Conservation (phyloP, 1,284 basidiomycete genomes). For the Ganoderma lingzhi region DNA sequence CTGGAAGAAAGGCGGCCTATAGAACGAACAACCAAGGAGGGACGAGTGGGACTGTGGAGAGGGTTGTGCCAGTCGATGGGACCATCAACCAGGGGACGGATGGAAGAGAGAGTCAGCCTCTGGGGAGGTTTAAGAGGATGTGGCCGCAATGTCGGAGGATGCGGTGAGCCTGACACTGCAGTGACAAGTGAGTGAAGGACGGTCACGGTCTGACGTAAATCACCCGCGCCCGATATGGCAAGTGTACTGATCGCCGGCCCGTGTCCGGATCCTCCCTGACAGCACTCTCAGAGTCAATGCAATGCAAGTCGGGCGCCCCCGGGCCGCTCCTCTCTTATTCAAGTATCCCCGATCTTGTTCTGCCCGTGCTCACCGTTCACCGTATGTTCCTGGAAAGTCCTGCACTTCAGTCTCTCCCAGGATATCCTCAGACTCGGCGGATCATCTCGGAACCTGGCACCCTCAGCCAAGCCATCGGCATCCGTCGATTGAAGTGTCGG, state of each 20-base stretch:
- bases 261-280: background rate
- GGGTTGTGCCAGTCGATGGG: conserved; percentile 2
- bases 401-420: background rate
- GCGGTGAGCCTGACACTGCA: too few species aligned
- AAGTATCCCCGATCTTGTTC: background rate
- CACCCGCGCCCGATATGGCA: conserved; percentile 1
- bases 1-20: background rate
- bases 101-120: background rate
- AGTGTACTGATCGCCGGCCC: background rate
- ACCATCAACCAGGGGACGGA: conserved; percentile 5
- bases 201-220: conserved; percentile 14
- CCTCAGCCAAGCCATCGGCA: background rate
- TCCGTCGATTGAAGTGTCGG: background rate
- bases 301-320: too few species aligned
- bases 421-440: background rate
- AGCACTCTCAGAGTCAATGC: too few species aligned
- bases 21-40: background rate
- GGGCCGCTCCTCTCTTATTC: background rate
- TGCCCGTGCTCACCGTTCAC: background rate
- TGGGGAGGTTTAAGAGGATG: conserved; percentile 5
- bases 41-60: background rate
- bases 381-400: background rate
- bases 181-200: too few species aligned
- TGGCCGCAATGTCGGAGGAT: background rate
- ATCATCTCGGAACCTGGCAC: background rate